Percentiles rank a stretch among this genome's conserved stretches.
These are phyloP conservation scores for Apiospora arundinis DNA, from an alignment of 2,329 filamentous ascomycete species.

Conservation along the genomic window DNA sequence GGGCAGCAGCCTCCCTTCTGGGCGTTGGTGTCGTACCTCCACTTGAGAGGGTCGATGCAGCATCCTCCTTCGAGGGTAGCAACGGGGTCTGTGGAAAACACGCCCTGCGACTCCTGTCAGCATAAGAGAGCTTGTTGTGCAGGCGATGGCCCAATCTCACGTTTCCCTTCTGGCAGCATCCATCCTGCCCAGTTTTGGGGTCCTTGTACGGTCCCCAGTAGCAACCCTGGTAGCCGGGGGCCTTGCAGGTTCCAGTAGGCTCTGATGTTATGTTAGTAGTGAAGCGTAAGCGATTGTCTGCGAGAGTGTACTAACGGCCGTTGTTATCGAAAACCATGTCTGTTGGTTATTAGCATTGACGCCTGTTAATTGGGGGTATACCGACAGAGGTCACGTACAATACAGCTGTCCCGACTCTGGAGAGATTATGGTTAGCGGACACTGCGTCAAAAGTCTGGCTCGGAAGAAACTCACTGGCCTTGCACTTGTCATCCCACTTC, in stretches of 20 bases:
- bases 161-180: background rate
- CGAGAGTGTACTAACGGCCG: background rate
- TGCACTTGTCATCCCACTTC: constrained; percentile 1
- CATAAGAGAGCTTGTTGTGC: too few species aligned
- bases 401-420: background rate
- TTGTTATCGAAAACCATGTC: background rate
- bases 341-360: background rate
- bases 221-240: background rate
- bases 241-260: background rate
- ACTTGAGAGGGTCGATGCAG: background rate
- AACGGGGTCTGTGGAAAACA: background rate
- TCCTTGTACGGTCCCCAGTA: background rate
- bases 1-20: background rate
- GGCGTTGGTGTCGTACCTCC: background rate
- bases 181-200: background rate
- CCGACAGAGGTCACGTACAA: background rate
- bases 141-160: background rate
- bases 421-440: background rate
- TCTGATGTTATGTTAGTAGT: background rate
- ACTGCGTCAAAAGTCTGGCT: background rate
- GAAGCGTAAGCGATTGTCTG: too few species aligned
- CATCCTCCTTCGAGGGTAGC: background rate
- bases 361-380: too few species aligned
- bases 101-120: background rate
- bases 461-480: background rate